A percentile compares a stretch with the other conserved stretches of the same genome.
Conservation (phyloP, 1,284 basidiomycete genomes). For the Ustilago tritici region DNA sequence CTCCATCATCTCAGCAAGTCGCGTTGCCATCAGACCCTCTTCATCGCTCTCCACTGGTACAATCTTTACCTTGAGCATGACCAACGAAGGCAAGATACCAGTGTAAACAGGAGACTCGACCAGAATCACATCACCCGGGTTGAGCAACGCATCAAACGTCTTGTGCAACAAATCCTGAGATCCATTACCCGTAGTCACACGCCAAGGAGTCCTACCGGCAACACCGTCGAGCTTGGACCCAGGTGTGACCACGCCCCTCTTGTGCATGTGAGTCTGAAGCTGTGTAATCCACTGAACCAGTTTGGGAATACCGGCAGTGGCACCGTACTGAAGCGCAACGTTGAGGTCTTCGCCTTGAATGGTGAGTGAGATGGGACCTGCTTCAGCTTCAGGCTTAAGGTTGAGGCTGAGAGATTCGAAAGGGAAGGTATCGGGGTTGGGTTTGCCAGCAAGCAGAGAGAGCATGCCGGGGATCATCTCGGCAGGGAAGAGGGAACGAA, state of each 20-base stretch:
- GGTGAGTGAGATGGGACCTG: slow-evolving; percentile 55
- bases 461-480: slow-evolving; percentile 84
- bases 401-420: slow-evolving; percentile 79
- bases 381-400: slow-evolving; percentile 69
- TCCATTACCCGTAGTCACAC: slow-evolving; percentile 81
- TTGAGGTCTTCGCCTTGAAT: slow-evolving; percentile 68
- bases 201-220: slow-evolving; percentile 73
- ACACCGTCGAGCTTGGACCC: slow-evolving; percentile 50
- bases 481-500: slow-evolving; percentile 78
- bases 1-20: slow-evolving; percentile 78
- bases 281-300: slow-evolving; percentile 76
- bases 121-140: slow-evolving; percentile 84
- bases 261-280: slow-evolving; percentile 75
- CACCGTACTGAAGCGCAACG: slow-evolving; percentile 72
- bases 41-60: slow-evolving; percentile 80
- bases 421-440: slow-evolving; percentile 90
- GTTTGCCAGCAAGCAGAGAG: slow-evolving; percentile 78
- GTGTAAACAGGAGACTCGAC: slow-evolving; percentile 86
- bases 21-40: slow-evolving; percentile 78
- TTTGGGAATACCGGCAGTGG: slow-evolving; percentile 78
- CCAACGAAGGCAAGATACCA: slow-evolving; percentile 61
- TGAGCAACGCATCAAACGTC: slow-evolving; percentile 76
- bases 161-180: slow-evolving; percentile 85
- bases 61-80: slow-evolving; percentile 45
- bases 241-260: slow-evolving; percentile 73